phyloP scores from a whole-genome alignment of 1,284 basidiomycete genomes.

The Ceratobasidium papillatum region DNA sequence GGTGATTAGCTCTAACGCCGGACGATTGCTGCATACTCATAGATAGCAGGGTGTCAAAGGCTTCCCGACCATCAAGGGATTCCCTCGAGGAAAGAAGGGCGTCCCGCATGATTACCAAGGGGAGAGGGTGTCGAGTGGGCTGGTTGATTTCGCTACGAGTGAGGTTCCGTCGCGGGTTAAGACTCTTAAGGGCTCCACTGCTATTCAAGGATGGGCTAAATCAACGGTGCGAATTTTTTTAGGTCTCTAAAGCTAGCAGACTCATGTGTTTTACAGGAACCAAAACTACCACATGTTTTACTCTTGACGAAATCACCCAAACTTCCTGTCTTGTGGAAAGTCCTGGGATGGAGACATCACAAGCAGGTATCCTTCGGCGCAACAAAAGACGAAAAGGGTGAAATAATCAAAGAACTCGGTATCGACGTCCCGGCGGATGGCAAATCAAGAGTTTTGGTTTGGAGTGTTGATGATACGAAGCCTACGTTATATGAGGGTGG shows the following conservation, averaged over 20 bases:
- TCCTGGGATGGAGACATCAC: constrained; percentile 78
- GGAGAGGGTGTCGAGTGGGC: constrained; percentile 74
- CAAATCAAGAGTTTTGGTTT: constrained; percentile 71
- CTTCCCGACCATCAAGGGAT: constrained; percentile 92
- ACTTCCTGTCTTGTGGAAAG: constrained; percentile 86
- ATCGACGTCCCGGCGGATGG: constrained; percentile 62
- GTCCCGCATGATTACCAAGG: constrained; percentile 75
- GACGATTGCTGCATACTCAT: neutral
- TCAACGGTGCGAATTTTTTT: neutral
- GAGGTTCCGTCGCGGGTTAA: constrained; percentile 74
- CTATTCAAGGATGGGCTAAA: constrained; percentile 66
- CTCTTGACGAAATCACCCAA: constrained; percentile 80
- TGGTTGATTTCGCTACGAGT: constrained; percentile 80
- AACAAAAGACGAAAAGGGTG: constrained; percentile 72
- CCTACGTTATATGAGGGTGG: constrained; percentile 69
- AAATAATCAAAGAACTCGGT: constrained; percentile 64
- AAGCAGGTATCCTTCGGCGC: constrained; percentile 72
- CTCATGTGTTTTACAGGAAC: constrained; percentile 54
- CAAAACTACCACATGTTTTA: constrained; percentile 69
- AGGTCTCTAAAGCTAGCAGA: neutral
- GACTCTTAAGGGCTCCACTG: constrained; percentile 66
- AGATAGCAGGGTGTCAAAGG: constrained; percentile 75
- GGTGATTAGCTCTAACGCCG: constrained; percentile 52
- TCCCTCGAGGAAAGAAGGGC: constrained; percentile 73
- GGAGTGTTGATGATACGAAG: constrained; percentile 63